Conservation (phyloP, 306 rosid genomes). For the Medicago arabica region DNA sequence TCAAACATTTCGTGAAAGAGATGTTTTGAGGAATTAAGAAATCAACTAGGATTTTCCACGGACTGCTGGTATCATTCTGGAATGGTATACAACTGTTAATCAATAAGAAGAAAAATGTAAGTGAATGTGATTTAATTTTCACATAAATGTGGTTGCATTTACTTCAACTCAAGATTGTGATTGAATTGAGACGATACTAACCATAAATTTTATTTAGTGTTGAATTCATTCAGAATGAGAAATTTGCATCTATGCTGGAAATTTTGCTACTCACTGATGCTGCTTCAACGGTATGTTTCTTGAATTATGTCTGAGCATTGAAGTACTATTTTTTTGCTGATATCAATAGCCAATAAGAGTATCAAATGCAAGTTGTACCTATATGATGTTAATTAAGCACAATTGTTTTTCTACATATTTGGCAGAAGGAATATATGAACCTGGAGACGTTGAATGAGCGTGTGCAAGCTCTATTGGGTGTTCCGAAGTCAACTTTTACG, state of each 20-base stretch:
- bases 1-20: neutral
- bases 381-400: constrained; percentile 1
- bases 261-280: neutral
- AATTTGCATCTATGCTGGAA: neutral
- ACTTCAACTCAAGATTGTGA: neutral
- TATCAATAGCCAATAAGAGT: neutral
- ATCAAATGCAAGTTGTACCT: neutral
- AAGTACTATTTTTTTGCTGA: neutral
- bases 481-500: no score
- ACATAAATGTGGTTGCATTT: neutral
- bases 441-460: constrained; percentile 29
- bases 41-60: neutral
- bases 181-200: neutral
- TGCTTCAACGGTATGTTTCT: constrained; percentile 53
- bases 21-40: neutral
- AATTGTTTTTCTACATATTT: constrained; percentile 15
- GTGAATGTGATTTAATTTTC: constrained; percentile 7
- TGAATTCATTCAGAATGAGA: neutral
- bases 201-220: neutral
- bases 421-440: constrained; percentile 55
- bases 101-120: neutral
- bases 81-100: neutral
- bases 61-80: neutral
- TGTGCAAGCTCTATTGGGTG: neutral
- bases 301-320: neutral